phyloP scores from a whole-genome alignment of 106 monocot genomes.

The Dioscorea dumetorum region DNA sequence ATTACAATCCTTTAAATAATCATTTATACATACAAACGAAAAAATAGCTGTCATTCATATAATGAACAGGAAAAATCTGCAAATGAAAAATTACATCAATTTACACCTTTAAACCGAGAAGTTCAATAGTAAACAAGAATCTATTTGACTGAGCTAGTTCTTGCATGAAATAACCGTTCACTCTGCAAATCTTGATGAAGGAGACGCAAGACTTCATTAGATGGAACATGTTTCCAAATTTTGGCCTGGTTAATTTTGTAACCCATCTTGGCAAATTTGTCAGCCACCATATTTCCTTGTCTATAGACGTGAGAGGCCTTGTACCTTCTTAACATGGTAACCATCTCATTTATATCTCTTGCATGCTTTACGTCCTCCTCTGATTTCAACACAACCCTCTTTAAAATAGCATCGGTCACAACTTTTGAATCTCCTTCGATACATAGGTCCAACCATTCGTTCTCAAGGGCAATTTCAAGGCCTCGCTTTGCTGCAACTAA shows the following conservation, averaged over 20 bases:
- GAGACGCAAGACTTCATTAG: constrained; percentile 18
- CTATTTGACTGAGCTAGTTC: too few species aligned
- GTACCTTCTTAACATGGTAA: constrained; percentile 22
- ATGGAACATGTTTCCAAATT: constrained; percentile 36
- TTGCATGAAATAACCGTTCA: not conserved
- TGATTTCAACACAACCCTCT: constrained; percentile 6
- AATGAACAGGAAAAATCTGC: too few species aligned
- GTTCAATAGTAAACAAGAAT: too few species aligned
- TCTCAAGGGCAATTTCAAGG: constrained; percentile 35
- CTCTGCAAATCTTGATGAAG: constrained; percentile 31
- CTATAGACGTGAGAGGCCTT: constrained; percentile 36
- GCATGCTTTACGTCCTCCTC: constrained; percentile 25
- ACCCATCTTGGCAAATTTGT: constrained; percentile 39
- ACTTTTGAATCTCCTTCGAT: constrained; percentile 46
- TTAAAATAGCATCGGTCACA: constrained; percentile 27
- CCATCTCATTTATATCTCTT: constrained; percentile 25
- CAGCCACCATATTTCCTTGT: constrained; percentile 40
- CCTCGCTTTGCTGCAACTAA: constrained; percentile 43
- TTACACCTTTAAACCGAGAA: too few species aligned
- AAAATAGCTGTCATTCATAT: too few species aligned
- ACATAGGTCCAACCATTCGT: constrained; percentile 35
- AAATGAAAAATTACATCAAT: too few species aligned
- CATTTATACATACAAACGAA: too few species aligned
- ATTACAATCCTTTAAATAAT: too few species aligned
- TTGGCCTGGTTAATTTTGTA: constrained; percentile 13